phyloP scores from a whole-genome alignment of 805 yeast species.

The Clavispora vitiphila region DNA sequence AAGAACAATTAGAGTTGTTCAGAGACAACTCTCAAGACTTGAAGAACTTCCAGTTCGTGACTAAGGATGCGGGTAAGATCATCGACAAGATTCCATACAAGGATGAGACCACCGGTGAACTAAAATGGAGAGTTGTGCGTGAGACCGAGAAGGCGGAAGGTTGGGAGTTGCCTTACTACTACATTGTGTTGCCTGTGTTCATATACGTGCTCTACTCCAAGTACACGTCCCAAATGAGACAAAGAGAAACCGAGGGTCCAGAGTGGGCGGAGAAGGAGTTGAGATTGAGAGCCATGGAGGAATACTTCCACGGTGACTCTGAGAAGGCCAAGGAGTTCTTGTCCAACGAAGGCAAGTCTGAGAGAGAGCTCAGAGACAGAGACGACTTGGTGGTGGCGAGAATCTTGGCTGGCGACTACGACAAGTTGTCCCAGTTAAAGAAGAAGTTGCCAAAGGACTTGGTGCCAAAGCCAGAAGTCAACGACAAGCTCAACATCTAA shows the following conservation, averaged over 20 bases:
- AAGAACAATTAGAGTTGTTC: constrained; percentile 50
- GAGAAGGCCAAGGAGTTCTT: constrained; percentile 50
- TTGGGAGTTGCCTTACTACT: constrained; percentile 76
- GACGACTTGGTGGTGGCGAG: constrained; percentile 78
- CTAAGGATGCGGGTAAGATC: constrained; percentile 52
- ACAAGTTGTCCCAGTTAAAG: constrained; percentile 57
- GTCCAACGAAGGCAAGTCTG: constrained; percentile 47
- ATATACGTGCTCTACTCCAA: constrained; percentile 49
- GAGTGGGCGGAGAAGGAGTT: constrained; percentile 86
- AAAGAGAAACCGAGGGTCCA: constrained; percentile 40
- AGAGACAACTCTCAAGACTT: constrained; percentile 60
- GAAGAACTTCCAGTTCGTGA: constrained; percentile 46
- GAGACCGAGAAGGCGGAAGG: constrained; percentile 73
- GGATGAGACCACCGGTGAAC: constrained; percentile 72
- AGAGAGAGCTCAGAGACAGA: constrained; percentile 56
- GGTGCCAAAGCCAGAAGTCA: constrained; percentile 30
- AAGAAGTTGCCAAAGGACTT: constrained; percentile 40
- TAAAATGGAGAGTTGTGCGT: constrained; percentile 73
- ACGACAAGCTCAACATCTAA: constrained; percentile 32
- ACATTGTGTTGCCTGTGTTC: constrained; percentile 67
- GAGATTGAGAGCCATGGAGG: constrained; percentile 67
- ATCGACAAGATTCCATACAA: constrained; percentile 81
- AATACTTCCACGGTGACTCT: constrained; percentile 49
- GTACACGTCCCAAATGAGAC: constrained; percentile 39
- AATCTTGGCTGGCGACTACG: constrained; percentile 80